These are phyloP conservation scores for Ustilago curta DNA, from an alignment of 1,284 basidiomycete species.

Conservation along the genomic window DNA sequence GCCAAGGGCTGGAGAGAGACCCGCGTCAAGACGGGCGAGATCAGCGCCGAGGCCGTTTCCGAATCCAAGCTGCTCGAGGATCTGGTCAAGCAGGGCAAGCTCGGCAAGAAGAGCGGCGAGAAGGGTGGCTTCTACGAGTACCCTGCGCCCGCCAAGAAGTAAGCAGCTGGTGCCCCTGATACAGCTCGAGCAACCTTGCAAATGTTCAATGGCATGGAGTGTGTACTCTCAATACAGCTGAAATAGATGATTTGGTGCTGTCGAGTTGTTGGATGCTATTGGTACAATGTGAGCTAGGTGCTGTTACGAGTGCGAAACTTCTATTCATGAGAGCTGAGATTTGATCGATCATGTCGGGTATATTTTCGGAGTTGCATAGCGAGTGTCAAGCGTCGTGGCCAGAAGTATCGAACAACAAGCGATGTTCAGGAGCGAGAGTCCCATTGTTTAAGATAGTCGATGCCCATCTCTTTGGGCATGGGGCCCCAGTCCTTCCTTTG, in stretches of 20 bases:
- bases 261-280: not conserved
- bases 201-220: not conserved
- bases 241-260: constrained; percentile 11
- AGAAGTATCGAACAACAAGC: not conserved
- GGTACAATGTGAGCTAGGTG: constrained; percentile 6
- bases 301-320: constrained; percentile 2
- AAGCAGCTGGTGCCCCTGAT: not conserved
- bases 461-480: constrained; percentile 50
- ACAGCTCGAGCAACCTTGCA: not conserved
- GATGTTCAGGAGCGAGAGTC: constrained; percentile 24
- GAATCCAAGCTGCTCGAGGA: constrained; percentile 72
- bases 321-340: not conserved
- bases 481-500: constrained; percentile 47
- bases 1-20: constrained; percentile 73
- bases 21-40: constrained; percentile 70
- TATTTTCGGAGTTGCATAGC: not conserved
- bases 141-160: constrained; percentile 54
- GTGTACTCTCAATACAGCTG: not conserved
- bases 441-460: constrained; percentile 54
- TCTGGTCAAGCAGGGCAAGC: constrained; percentile 73
- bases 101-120: constrained; percentile 73
- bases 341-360: not conserved
- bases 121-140: constrained; percentile 72
- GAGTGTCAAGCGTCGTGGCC: not conserved
- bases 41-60: constrained; percentile 71